Evolutionary conservation across 805 yeast species (phyloP).

Genomic region (Pichia eremophila): DNA sequence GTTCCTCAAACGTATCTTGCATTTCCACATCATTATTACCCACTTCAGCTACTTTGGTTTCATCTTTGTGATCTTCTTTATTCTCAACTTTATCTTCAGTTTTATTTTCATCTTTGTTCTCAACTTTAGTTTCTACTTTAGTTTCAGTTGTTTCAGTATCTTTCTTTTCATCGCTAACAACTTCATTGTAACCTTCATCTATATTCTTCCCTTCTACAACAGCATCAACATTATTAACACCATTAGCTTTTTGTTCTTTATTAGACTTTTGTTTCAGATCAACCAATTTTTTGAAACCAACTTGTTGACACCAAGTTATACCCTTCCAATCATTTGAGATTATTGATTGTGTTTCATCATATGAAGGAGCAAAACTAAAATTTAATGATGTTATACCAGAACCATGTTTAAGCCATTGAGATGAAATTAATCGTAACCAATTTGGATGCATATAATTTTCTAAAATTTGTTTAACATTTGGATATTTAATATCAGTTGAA

Average conservation of each 20-base stretch:
- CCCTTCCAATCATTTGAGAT: slow-evolving; percentile 43
- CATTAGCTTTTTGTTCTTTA: too few species aligned
- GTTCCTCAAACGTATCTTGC: background rate
- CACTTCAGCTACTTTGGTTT: too few species aligned
- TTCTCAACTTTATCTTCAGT: too few species aligned
- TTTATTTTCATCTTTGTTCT: too few species aligned
- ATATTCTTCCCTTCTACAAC: background rate
- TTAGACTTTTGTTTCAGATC: slow-evolving; percentile 1
- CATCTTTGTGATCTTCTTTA: too few species aligned
- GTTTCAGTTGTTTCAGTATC: too few species aligned
- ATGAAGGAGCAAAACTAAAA: slow-evolving; percentile 55
- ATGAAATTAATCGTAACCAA: slow-evolving; percentile 55
- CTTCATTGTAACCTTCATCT: too few species aligned
- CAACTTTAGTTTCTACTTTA: too few species aligned
- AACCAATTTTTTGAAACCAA: slow-evolving; percentile 34
- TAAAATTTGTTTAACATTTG: slow-evolving; percentile 27
- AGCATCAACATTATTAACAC: too few species aligned
- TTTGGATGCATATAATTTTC: slow-evolving; percentile 48
- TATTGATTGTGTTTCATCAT: slow-evolving; percentile 50
- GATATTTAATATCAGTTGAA: slow-evolving; percentile 21
- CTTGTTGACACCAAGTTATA: slow-evolving; percentile 43
- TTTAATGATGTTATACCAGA: slow-evolving; percentile 27
- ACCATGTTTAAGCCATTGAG: slow-evolving; percentile 51
- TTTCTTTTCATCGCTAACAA: too few species aligned
- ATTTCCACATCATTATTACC: background rate